These are phyloP conservation scores for Tylopilus vinaceipallidus DNA, from an alignment of 768 basidiomycete species.

Conservation along the genomic window DNA sequence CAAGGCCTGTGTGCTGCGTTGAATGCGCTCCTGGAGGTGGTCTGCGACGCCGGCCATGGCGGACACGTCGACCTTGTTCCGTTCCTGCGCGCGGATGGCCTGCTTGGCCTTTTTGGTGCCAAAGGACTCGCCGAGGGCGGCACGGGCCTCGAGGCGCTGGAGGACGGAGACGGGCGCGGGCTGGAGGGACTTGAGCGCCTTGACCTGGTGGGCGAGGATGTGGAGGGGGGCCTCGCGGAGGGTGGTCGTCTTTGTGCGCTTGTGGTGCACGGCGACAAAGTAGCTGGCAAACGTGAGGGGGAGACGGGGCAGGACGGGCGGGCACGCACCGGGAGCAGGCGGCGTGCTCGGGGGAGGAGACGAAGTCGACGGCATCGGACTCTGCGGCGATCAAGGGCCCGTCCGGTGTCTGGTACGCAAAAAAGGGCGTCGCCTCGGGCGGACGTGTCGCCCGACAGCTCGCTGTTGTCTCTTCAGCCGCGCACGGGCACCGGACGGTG, in stretches of 20 bases:
- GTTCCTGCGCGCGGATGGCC: constrained; percentile 78
- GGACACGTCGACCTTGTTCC: constrained; percentile 85
- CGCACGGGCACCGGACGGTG: constrained; percentile 27
- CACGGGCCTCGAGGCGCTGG: constrained; percentile 59
- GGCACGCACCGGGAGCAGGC: constrained; percentile 65
- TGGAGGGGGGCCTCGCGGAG: constrained; percentile 68
- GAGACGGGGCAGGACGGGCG: constrained; percentile 2
- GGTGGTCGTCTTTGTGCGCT: constrained; percentile 64
- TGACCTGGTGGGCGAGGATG: constrained; percentile 75
- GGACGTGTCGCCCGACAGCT: constrained; percentile 67
- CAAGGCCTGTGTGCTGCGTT: constrained; percentile 64
- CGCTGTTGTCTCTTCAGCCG: constrained; percentile 34
- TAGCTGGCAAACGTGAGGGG: constrained; percentile 49
- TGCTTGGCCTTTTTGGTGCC: constrained; percentile 94
- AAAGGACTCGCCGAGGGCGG: constrained; percentile 86
- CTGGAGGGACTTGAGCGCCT: constrained; percentile 70
- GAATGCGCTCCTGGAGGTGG: constrained; percentile 82
- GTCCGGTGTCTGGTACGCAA: constrained; percentile 51
- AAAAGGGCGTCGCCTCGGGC: constrained; percentile 57
- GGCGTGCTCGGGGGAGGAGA: constrained; percentile 58
- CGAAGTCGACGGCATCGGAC: constrained; percentile 80
- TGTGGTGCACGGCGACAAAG: constrained; percentile 79
- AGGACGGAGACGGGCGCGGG: constrained; percentile 49
- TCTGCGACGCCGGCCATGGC: constrained; percentile 85
- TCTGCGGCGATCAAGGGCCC: constrained; percentile 67